These are phyloP conservation scores for Trichoderma brevicompactum DNA, from an alignment of 2,329 filamentous ascomycete genomes.

Conservation along the genomic window DNA sequence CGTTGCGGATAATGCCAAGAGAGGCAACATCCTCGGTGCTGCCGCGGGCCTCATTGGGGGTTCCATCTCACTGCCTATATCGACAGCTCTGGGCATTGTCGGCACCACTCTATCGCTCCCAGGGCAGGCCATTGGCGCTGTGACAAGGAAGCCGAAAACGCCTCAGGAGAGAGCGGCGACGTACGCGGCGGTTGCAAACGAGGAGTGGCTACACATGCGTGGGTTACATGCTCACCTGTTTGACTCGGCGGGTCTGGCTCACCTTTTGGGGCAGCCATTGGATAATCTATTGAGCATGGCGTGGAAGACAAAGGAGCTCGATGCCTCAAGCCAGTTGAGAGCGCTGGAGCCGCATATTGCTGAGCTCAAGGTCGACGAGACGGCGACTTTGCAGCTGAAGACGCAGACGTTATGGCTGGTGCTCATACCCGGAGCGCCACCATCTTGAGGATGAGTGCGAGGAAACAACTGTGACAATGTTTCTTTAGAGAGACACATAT, in stretches of 20 bases:
- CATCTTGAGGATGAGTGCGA: not conserved
- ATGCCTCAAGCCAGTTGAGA: conserved; percentile 33
- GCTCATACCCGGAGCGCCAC: conserved; percentile 31
- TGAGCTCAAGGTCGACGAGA: conserved; percentile 38
- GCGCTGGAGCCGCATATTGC: conserved; percentile 39
- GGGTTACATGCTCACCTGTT: conserved; percentile 46
- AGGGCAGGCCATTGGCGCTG: conserved; percentile 40
- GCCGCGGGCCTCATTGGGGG: conserved; percentile 45
- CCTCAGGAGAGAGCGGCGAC: conserved; percentile 48
- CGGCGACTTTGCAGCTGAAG: conserved; percentile 35
- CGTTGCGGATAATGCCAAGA: conserved; percentile 44
- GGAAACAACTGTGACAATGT: not conserved
- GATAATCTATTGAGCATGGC: conserved; percentile 49
- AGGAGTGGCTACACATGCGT: conserved; percentile 48
- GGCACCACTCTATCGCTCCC: conserved; percentile 45
- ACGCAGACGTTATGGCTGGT: conserved; percentile 45
- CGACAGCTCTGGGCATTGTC: conserved; percentile 44
- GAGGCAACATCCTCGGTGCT: conserved; percentile 48
- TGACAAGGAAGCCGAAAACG: conserved; percentile 46
- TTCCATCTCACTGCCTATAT: conserved; percentile 46
- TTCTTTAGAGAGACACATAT: not conserved
- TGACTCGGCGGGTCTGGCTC: conserved; percentile 40
- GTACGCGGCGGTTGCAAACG: conserved; percentile 49
- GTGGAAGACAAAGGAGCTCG: conserved; percentile 30
- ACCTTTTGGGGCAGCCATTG: conserved; percentile 38